Evolutionary conservation across 257 asterid species (phyloP), one percentile per base, ranked within the genome.

Genomic region (Ballota nigra): DNA sequence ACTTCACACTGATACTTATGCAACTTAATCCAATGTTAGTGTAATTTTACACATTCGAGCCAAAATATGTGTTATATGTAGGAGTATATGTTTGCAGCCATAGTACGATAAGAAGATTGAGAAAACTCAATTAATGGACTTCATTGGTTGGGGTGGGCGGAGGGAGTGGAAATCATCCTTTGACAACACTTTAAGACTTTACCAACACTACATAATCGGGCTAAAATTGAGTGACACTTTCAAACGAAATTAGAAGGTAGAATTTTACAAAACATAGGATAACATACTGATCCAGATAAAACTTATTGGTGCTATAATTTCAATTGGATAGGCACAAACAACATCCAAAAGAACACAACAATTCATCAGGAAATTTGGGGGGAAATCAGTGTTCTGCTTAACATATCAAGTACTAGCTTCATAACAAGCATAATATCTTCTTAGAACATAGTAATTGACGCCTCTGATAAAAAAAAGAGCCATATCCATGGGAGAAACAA

Each of bases 341-440:
- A 70, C 62, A 34, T 15, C 38, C 29, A 19, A 5, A 24, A 64
- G 0, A 29, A 68, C 1, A 43, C 1, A 53, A 36, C 20, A 56
- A 8, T 20, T 2, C 36, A 60, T 68, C n/a, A n/a, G n/a, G n/a
- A n/a, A n/a, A n/a, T n/a, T n/a, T n/a, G n/a, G n/a, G n/a, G n/a
- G n/a, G n/a, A n/a, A n/a, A n/a, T n/a, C n/a, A n/a, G n/a, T n/a
- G n/a, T n/a, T n/a, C 67, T 57, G 43, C 63, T 15, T 18, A 40
- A 57, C 33, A 7, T 20, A 52, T 52, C 8, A 15, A 45, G 20
- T n/a, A 55, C n/a, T n/a, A n/a, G 28, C 34, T 41, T 70, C 49
- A 53, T 23, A 74, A 63, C 70, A 45, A 45, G 60, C 75, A 73
- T 5, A 56, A 31, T 12, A 4, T 63, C 26, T 22, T 65, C 70